phyloP scores from a whole-genome alignment of 2,329 filamentous ascomycete genomes.

The Thielaviopsis ethacetica region DNA sequence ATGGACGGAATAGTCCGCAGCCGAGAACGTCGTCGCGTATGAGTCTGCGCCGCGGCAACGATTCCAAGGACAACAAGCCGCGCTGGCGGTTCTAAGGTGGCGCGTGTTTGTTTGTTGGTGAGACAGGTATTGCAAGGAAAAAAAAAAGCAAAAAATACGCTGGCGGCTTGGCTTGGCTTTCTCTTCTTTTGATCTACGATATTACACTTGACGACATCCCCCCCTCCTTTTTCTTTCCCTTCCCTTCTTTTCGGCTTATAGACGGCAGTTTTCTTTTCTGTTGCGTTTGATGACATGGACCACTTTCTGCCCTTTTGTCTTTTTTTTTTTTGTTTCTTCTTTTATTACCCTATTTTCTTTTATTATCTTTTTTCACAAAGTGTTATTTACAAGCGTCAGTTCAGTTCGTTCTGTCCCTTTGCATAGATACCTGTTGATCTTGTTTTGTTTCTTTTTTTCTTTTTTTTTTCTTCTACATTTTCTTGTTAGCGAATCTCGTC shows the following conservation, averaged over 20 bases:
- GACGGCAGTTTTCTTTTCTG: background rate
- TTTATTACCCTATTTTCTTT: background rate
- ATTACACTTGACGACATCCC: too few species aligned
- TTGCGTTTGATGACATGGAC: background rate
- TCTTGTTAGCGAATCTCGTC: conserved; percentile 4
- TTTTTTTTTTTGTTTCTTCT: conserved; percentile 4
- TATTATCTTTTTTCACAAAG: background rate
- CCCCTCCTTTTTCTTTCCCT: too few species aligned
- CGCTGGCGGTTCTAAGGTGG: conserved; percentile 28
- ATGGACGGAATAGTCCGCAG: conserved; percentile 33
- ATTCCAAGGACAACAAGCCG: conserved; percentile 28
- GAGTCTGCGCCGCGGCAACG: conserved; percentile 25
- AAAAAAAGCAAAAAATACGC: too few species aligned
- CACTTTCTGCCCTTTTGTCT: too few species aligned
- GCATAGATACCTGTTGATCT: background rate
- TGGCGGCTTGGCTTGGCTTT: too few species aligned
- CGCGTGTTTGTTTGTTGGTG: too few species aligned
- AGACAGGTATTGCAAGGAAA: background rate
- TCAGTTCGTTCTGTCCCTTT: background rate
- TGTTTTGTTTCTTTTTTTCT: background rate
- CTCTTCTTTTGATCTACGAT: too few species aligned
- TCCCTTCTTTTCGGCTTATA: too few species aligned
- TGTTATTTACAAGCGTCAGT: conserved; percentile 1
- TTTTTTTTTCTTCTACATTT: background rate
- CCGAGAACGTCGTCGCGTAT: conserved; percentile 28